Evolutionary conservation across 2,329 filamentous ascomycete genomes (phyloP), one percentile per base, ranked within the genome.

Genomic region (Sclerotinia trifoliorum): DNA sequence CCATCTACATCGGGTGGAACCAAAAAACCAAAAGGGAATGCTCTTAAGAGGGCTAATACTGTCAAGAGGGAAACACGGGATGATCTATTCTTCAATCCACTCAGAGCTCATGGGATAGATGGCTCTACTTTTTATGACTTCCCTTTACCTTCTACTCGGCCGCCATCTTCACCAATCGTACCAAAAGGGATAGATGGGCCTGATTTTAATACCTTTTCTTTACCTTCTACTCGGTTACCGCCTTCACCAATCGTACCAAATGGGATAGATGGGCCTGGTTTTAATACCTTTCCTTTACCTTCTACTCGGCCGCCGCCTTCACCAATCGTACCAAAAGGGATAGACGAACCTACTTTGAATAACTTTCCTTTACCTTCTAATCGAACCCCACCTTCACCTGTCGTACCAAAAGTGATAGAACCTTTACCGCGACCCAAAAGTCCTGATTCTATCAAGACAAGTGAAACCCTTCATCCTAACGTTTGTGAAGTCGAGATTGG

Each of bases 401-500:
- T 32, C n/a, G 29, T 56, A 56, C 54, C 54, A n/a, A 32, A 49
- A 11, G 26, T 39, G 26, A 24, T 48, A 54, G 65, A 35, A 8
- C 35, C 46, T 39, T 17, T 32, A 24, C 32, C 17, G 19, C 55
- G 65, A 46, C 26, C 65, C 13, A 21, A 46, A 7, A 67, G n/a
- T 63, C 65, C 65, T 35, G 57, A 54, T 42, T 55, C 56, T 44
- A 52, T 63, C 57, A 26, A 46, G 39, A 46, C 24, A 44, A 54
- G n/a, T 21, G 26, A 21, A 24, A 66, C 29, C 10, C n/a, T 15
- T 48, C 29, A 51, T 2, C 39, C n/a, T 35, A 63, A 67, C 57
- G 24, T 54, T 32, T 26, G 46, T 42, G 68, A 55, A 10, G 66
- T 65, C 46, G 71, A 72, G 73, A 93, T 93, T 70, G 91, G 91